Evolutionary conservation across 2,329 filamentous ascomycete genomes (phyloP).

Genomic region (Sporothrix inflata): DNA sequence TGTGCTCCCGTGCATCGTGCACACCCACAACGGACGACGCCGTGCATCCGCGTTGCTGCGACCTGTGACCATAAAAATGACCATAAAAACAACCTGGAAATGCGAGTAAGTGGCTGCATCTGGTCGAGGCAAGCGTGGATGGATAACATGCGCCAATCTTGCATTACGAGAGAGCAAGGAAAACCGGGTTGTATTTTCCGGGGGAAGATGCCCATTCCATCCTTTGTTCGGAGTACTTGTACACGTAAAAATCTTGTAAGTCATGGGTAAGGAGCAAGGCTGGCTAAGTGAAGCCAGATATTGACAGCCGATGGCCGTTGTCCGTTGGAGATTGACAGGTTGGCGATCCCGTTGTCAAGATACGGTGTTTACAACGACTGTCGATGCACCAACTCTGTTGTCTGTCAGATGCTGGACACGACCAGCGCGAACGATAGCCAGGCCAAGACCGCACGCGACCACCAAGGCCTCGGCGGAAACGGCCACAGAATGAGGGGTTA

Average conservation of each 20-base stretch:
- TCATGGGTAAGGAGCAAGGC: background rate
- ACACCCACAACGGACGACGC: background rate
- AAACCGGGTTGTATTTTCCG: conserved; percentile 2
- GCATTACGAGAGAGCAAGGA: background rate
- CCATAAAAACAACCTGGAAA: background rate
- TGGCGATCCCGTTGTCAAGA: background rate
- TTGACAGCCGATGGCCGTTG: no score
- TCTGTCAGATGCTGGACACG: background rate
- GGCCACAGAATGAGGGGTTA: conserved; percentile 5
- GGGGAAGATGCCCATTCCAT: background rate
- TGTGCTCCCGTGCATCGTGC: background rate
- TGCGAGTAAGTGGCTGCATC: background rate
- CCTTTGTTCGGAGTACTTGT: background rate
- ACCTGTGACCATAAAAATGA: background rate
- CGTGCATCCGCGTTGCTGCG: background rate
- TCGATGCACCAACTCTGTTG: background rate
- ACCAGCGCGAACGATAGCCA: background rate
- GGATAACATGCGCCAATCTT: background rate
- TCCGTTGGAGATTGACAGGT: background rate
- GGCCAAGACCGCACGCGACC: conserved; percentile 5
- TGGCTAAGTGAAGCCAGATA: background rate
- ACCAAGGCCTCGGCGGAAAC: background rate
- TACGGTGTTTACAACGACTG: background rate
- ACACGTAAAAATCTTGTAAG: background rate
- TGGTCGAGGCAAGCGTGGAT: background rate